A percentile compares a stretch with the other conserved stretches of the same genome.
These are phyloP conservation scores for Didymella keratinophila DNA, from an alignment of 2,329 filamentous ascomycete genomes.

Conservation along the genomic window DNA sequence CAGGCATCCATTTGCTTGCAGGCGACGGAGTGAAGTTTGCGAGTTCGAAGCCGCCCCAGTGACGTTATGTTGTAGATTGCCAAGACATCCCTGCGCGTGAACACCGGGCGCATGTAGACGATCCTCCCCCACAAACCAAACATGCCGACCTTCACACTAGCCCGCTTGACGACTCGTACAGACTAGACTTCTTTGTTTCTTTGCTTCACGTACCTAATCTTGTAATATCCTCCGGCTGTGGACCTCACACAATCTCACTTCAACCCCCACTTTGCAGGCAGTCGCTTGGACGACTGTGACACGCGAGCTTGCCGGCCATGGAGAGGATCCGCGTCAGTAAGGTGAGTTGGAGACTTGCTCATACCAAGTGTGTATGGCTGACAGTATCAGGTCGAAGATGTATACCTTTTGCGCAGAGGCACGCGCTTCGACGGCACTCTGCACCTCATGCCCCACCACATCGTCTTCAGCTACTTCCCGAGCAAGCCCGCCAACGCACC, in stretches of 20 bases:
- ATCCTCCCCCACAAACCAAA: slow-evolving; percentile 17
- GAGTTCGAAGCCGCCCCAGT: slow-evolving; percentile 1
- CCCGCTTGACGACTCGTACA: slow-evolving; percentile 1
- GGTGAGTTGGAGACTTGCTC: slow-evolving; percentile 35
- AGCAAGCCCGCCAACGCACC: slow-evolving; percentile 46
- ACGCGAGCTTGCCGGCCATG: slow-evolving; percentile 37
- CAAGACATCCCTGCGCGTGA: slow-evolving; percentile 18
- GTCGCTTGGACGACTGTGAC: slow-evolving; percentile 17
- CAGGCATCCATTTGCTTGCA: background rate
- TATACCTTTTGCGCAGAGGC: slow-evolving; percentile 66
- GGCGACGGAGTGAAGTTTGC: background rate
- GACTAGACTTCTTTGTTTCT: background rate
- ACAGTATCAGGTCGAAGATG: slow-evolving; percentile 64
- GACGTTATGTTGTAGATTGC: slow-evolving; percentile 23
- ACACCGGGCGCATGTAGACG: slow-evolving; percentile 11
- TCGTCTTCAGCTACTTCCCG: slow-evolving; percentile 68
- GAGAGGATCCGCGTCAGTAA: slow-evolving; percentile 59
- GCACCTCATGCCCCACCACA: slow-evolving; percentile 68
- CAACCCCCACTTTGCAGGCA: slow-evolving; percentile 8
- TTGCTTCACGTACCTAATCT: background rate
- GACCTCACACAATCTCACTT: slow-evolving; percentile 1
- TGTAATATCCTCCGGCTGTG: background rate
- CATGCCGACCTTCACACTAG: slow-evolving; percentile 9
- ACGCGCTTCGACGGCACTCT: slow-evolving; percentile 66
- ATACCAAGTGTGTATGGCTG: slow-evolving; percentile 11